Evolutionary conservation across 495 filamentous ascomycete species (phyloP).

Genomic region (Neurospora intermedia): DNA sequence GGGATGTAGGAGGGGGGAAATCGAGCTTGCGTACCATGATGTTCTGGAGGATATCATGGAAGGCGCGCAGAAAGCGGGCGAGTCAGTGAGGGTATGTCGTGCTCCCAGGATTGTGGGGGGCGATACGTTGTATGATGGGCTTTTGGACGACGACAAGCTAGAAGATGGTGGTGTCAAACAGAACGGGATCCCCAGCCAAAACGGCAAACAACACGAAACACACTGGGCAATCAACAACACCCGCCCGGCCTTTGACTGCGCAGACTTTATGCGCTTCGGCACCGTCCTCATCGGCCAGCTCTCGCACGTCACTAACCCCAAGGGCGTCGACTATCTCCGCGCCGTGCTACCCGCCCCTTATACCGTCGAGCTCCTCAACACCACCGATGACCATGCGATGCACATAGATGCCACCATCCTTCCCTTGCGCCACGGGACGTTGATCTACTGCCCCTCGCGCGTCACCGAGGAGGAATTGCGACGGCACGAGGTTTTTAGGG

Average conservation of each 20-base stretch:
- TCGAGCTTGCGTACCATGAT: background rate
- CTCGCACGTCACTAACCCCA: background rate
- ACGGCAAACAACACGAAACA: no score
- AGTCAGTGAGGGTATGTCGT: background rate
- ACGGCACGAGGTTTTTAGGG: background rate
- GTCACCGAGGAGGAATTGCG: background rate
- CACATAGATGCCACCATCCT: constrained; percentile 1
- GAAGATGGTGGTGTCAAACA: background rate
- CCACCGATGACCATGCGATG: background rate
- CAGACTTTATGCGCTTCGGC: constrained; percentile 1
- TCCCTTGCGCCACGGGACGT: background rate
- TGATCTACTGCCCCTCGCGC: background rate
- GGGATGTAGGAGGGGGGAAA: background rate
- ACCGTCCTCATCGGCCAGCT: background rate
- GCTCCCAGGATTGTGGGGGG: background rate
- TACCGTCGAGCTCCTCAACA: background rate
- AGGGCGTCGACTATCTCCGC: background rate
- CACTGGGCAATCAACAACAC: constrained; percentile 1
- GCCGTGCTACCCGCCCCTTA: background rate
- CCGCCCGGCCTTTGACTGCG: background rate
- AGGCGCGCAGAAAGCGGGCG: background rate
- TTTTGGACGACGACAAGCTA: background rate
- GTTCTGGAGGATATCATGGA: background rate
- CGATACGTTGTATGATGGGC: background rate
- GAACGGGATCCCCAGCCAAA: background rate